Conservation (phyloP, 116 monocot species). For the Zostera marina region DNA sequence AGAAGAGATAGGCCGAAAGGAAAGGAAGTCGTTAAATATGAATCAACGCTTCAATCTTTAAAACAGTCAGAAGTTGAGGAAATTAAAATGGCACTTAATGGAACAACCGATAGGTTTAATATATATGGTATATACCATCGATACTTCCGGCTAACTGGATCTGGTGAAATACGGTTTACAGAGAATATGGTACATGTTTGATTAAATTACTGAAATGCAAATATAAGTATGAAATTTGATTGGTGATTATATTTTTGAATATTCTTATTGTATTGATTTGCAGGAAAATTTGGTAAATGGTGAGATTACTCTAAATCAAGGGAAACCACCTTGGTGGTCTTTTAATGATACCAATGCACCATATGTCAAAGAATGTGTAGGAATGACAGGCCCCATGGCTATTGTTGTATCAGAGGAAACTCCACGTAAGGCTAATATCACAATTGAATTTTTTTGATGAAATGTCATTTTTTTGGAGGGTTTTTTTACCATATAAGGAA, state of each 20-base stretch:
- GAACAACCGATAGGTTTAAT: slow-evolving; percentile 37
- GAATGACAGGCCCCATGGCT: slow-evolving; percentile 75
- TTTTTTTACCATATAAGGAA: too few relatives aligned
- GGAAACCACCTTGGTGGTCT: slow-evolving; percentile 79
- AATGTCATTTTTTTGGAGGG: not conserved
- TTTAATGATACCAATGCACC: slow-evolving; percentile 44
- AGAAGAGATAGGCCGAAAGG: slow-evolving; percentile 91
- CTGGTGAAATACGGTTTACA: slow-evolving; percentile 79
- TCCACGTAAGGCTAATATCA: slow-evolving; percentile 44
- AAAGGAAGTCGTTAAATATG: slow-evolving; percentile 86
- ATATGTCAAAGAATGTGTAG: slow-evolving; percentile 40
- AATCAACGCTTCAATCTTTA: slow-evolving; percentile 16
- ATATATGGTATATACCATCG: slow-evolving; percentile 56
- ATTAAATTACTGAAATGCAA: too few relatives aligned
- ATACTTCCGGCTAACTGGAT: slow-evolving; percentile 87
- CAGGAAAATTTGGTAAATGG: slow-evolving; percentile 58
- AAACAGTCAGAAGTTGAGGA: slow-evolving; percentile 14
- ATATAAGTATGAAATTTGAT: not conserved
- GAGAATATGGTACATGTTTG: slow-evolving; percentile 47
- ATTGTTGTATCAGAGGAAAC: slow-evolving; percentile 95
- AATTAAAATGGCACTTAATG: slow-evolving; percentile 60
- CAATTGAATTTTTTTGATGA: not conserved
- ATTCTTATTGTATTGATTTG: slow-evolving; percentile 4
- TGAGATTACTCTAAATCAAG: slow-evolving; percentile 45
- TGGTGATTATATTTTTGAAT: not conserved